Percentiles rank a stretch among this genome's conserved stretches.
Evolutionary conservation across 352 stramenopile genomes (phyloP).

Genomic region (Globisporangium alternatum): DNA sequence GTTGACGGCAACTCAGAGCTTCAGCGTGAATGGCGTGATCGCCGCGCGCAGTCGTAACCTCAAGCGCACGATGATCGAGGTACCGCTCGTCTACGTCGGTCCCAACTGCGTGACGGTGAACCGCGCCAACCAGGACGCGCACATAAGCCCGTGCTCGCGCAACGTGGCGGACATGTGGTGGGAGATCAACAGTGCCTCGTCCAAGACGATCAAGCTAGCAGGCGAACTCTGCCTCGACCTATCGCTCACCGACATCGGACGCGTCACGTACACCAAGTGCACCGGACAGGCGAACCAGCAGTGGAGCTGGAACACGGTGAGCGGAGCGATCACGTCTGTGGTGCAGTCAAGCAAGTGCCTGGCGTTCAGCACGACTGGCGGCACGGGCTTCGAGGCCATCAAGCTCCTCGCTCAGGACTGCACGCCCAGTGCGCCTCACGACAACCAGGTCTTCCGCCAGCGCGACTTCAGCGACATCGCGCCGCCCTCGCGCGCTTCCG

Average conservation of each 20-base stretch:
- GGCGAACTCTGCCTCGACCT: slow-evolving; percentile 11
- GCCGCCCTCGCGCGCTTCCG: slow-evolving; percentile 2
- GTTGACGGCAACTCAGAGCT: not conserved
- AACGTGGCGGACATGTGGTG: slow-evolving; percentile 12
- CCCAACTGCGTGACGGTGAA: slow-evolving; percentile 12
- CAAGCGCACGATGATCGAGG: slow-evolving; percentile 9
- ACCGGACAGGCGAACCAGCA: not conserved
- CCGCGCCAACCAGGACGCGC: not conserved
- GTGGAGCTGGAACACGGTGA: not conserved
- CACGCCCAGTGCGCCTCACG: not conserved
- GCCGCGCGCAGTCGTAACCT: not conserved
- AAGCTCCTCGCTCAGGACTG: slow-evolving; percentile 4
- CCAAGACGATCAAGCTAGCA: not conserved
- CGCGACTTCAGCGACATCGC: not conserved
- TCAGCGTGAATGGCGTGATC: not conserved
- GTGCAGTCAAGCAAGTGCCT: not conserved
- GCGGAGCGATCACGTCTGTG: not conserved
- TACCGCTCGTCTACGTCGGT: not conserved
- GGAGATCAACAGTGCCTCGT: slow-evolving; percentile 1
- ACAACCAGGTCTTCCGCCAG: not conserved
- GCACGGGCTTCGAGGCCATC: slow-evolving; percentile 1
- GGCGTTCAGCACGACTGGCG: not conserved
- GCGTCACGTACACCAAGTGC: not conserved
- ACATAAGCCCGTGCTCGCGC: not conserved
- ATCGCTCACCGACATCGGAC: not conserved